phyloP scores from a whole-genome alignment of 192 early-diverging fungal species.

The Chytriomyces sp. region DNA sequence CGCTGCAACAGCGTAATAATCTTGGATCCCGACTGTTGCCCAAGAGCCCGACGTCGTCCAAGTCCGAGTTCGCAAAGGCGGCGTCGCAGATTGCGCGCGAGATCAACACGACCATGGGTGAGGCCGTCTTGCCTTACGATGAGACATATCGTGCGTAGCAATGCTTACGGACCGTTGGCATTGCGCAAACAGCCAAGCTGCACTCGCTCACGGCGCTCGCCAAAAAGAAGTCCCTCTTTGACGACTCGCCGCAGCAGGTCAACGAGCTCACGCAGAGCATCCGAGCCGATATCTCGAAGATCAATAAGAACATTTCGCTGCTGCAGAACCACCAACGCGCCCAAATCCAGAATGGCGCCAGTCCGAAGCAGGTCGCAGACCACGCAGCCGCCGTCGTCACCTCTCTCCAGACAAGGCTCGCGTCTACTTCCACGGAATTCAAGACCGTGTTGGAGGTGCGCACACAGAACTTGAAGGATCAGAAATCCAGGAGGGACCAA shows the following conservation, averaged over 20 bases:
- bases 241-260: conserved; percentile 95
- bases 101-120: conserved; percentile 76
- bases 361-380: conserved; percentile 70
- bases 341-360: not conserved
- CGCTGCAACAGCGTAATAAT: conserved; percentile 58
- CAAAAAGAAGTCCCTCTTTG: conserved; percentile 94
- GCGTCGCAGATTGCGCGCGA: conserved; percentile 83
- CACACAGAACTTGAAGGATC: conserved; percentile 93
- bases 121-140: no score
- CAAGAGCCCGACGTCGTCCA: conserved; percentile 42
- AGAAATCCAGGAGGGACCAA: conserved; percentile 87
- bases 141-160: no score
- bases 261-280: conserved; percentile 91
- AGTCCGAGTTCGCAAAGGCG: conserved; percentile 81
- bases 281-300: conserved; percentile 93
- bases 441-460: conserved; percentile 96
- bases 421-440: conserved; percentile 85
- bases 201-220: conserved; percentile 89
- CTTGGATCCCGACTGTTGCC: conserved; percentile 24
- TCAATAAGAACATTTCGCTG: conserved; percentile 91
- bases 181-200: conserved; percentile 62
- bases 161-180: no score
- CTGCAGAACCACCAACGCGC: conserved; percentile 64
- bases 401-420: conserved; percentile 87
- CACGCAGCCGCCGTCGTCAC: conserved; percentile 93